Conservation (phyloP, 2,329 filamentous ascomycete genomes). For the Rhexocercosporidium sp. region DNA sequence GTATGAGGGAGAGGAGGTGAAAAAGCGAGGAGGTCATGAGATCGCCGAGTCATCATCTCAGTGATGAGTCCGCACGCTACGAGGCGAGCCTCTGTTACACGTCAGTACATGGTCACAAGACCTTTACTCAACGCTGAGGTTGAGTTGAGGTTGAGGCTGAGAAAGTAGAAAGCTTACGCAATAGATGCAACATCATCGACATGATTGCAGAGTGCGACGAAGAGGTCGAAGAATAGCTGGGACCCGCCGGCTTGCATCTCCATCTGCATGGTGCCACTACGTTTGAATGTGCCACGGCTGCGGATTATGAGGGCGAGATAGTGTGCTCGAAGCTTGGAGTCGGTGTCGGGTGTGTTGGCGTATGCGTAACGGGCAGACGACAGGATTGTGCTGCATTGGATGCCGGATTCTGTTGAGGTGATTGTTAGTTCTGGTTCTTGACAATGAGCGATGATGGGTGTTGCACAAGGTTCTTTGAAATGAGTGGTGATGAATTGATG, state of each 20-base stretch:
- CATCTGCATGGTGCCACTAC: conserved; percentile 92
- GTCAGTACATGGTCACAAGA: conserved; percentile 16
- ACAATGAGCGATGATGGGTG: background rate
- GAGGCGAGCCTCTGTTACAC: conserved; percentile 38
- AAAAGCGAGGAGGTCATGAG: conserved; percentile 11
- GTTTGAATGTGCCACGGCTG: conserved; percentile 85
- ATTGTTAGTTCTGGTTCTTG: conserved; percentile 10
- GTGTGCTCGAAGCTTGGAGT: conserved; percentile 89
- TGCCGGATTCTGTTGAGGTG: conserved; percentile 74
- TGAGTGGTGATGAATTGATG: conserved; percentile 47
- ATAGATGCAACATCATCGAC: conserved; percentile 71
- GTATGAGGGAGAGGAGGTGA: conserved; percentile 8
- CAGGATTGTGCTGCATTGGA: conserved; percentile 88
- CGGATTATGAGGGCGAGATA: conserved; percentile 93
- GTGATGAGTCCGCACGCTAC: conserved; percentile 38
- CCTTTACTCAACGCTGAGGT: background rate
- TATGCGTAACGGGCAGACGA: conserved; percentile 90
- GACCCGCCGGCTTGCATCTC: conserved; percentile 89
- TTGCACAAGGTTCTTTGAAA: background rate
- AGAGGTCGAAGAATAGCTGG: conserved; percentile 89
- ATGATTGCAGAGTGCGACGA: conserved; percentile 91
- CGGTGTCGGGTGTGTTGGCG: conserved; percentile 83
- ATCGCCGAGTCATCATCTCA: conserved; percentile 22
- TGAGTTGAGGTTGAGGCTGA: background rate
- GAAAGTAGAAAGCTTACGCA: conserved; percentile 50